A percentile compares a stretch with the other conserved stretches of the same genome.
Conservation (phyloP, 208 protist species). For the Trypanosoma rangeli region DNA sequence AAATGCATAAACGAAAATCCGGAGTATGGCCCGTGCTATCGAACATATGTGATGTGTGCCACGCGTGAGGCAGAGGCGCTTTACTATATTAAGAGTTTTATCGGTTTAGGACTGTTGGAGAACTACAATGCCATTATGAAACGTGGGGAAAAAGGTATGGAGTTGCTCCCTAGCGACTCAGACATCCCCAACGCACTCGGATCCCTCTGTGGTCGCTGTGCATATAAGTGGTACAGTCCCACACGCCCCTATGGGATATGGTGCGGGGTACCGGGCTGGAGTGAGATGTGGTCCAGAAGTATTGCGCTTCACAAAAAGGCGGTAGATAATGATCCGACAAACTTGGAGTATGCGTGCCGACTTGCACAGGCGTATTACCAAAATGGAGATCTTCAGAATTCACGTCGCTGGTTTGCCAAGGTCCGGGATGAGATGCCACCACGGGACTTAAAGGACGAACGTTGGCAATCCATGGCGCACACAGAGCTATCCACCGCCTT, state of each 20-base stretch:
- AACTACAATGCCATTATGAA: slow-evolving; percentile 84
- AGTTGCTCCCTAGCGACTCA: slow-evolving; percentile 63
- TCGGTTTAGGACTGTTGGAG: slow-evolving; percentile 68
- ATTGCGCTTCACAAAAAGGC: slow-evolving; percentile 64
- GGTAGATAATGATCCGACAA: slow-evolving; percentile 60
- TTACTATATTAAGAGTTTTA: slow-evolving; percentile 75
- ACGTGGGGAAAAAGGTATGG: slow-evolving; percentile 60
- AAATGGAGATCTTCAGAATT: slow-evolving; percentile 63
- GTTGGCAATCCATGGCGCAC: slow-evolving; percentile 80
- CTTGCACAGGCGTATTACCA: slow-evolving; percentile 85
- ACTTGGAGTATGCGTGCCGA: slow-evolving; percentile 78
- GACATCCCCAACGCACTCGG: slow-evolving; percentile 76
- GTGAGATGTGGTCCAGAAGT: slow-evolving; percentile 50
- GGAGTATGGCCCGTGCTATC: slow-evolving; percentile 81
- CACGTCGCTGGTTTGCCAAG: slow-evolving; percentile 79
- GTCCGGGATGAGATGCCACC: slow-evolving; percentile 87
- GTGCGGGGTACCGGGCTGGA: slow-evolving; percentile 52
- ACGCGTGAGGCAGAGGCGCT: slow-evolving; percentile 72
- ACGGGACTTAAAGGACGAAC: slow-evolving; percentile 65
- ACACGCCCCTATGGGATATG: slow-evolving; percentile 54
- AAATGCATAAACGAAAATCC: slow-evolving; percentile 88
- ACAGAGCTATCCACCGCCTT: slow-evolving; percentile 82
- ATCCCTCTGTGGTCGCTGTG: slow-evolving; percentile 73
- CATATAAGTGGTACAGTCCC: slow-evolving; percentile 70
- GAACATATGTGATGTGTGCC: slow-evolving; percentile 79